These are phyloP conservation scores for Incumbomyces lentus DNA, from an alignment of 2,329 filamentous ascomycete species.

Conservation along the genomic window DNA sequence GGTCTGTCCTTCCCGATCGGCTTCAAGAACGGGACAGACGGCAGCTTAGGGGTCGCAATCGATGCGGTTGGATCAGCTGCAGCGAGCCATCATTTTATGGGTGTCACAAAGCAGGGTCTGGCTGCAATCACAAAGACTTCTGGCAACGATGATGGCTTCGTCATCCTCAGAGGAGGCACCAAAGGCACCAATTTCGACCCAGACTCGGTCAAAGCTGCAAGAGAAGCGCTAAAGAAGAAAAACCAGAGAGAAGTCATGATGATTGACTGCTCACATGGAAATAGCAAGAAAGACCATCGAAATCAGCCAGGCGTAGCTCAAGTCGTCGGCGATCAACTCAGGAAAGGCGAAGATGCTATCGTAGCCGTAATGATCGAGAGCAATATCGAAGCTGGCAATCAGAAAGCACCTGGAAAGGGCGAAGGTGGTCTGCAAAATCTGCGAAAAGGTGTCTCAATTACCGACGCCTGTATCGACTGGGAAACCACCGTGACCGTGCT, in stretches of 20 bases:
- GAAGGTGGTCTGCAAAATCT: constrained; percentile 67
- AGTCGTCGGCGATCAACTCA: constrained; percentile 71
- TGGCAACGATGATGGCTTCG: constrained; percentile 95
- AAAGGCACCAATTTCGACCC: constrained; percentile 91
- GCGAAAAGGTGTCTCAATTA: constrained; percentile 92
- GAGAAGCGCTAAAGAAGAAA: constrained; percentile 65
- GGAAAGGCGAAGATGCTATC: constrained; percentile 71
- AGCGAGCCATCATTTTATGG: constrained; percentile 92
- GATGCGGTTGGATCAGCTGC: constrained; percentile 89
- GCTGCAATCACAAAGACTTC: constrained; percentile 89
- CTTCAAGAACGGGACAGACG: constrained; percentile 99
- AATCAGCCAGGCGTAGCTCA: constrained; percentile 93
- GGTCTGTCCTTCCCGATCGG: constrained; percentile 94
- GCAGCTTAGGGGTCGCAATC: constrained; percentile 76
- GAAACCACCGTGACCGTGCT: constrained; percentile 71
- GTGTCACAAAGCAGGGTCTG: constrained; percentile 90
- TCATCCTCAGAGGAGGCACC: constrained; percentile 85
- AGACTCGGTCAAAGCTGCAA: constrained; percentile 71
- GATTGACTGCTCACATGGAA: constrained; percentile 97
- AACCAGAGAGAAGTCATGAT: constrained; percentile 70
- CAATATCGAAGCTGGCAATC: constrained; percentile 87
- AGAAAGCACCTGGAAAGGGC: constrained; percentile 84
- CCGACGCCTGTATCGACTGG: constrained; percentile 95
- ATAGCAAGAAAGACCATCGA: constrained; percentile 89
- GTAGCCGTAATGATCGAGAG: constrained; percentile 99